Base-by-base conservation (phyloP, 306 rosid species). In the Ormosia semicastrata region DNA sequence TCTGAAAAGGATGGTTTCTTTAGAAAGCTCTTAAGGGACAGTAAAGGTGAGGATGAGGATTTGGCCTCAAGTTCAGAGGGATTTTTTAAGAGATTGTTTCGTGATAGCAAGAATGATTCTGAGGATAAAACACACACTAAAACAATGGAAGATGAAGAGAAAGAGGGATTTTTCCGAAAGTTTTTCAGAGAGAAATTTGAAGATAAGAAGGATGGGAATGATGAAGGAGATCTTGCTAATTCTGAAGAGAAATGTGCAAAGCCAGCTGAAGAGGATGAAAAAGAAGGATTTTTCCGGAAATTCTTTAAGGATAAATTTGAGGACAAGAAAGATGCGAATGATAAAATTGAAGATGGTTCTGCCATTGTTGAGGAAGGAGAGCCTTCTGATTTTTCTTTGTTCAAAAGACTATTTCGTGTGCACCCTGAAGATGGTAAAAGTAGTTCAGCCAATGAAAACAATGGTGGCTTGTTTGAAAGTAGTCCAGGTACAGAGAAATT, bases 401-500 rank as follows among this genome's bases (percentile, higher is more conserved):
- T 95, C 79, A 93, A 91, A 57, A 89, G 88, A 85, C 77, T 91
- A 82, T 95, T 95, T 71, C 97, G 99, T 24, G 96, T 93, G 86
- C 98, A 93, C 83, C 97, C 98, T 8, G 97, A 92, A 77, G 98
- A 93, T 68, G 88, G 85, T 62, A 92, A 95, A 88, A 78, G 78
- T 79, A 83, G 75, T 74, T 85, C 75, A 46, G 69, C 88, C 77
- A 89, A 75, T 89, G 98, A 89, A 79, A 89, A 29, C 70, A 87
- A 72, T 7, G 79, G 93, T 73, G 85, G 85, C 69, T 71, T 85
- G 81, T 64, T 79, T 82, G 97, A 93, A 86, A 91, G 93, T 85
- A 95, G 98, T 85, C 97, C 96, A 33, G 97, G 96, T 40, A 88
- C 98, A 13, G 98, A 93, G 85, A 89, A 73, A 12, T 93, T 93